A percentile compares a stretch with the other conserved stretches of the same genome.
Evolutionary conservation across 306 rosid species (phyloP).

Genomic region (Sesbania bispinosa): DNA sequence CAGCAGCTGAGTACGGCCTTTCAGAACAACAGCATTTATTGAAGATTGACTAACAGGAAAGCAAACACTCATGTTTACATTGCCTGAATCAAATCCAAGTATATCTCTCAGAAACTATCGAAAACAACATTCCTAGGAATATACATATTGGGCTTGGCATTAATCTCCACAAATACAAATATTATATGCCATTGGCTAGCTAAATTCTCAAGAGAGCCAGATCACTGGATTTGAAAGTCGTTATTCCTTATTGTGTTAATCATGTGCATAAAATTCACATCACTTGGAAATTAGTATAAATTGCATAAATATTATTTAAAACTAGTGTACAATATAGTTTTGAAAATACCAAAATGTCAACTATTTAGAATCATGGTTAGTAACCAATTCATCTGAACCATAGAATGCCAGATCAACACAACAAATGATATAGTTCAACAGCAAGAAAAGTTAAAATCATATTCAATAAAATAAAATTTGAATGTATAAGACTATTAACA

Average conservation of each 20-base stretch:
- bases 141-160: not conserved
- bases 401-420: not conserved
- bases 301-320: conserved; percentile 8
- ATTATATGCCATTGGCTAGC: not conserved
- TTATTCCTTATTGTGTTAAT: not conserved
- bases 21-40: conserved; percentile 45
- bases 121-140: not conserved
- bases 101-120: conserved; percentile 24
- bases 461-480: not conserved
- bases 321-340: not conserved
- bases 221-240: not conserved
- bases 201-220: conserved; percentile 7
- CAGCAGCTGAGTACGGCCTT: conserved; percentile 41
- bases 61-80: conserved; percentile 49
- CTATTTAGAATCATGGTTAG: not conserved
- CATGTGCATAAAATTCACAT: conserved; percentile 16
- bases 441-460: not conserved
- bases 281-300: not conserved
- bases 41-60: conserved; percentile 43
- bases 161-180: not conserved
- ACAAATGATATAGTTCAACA: not conserved
- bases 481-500: not conserved
- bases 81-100: conserved; percentile 53
- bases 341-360: not conserved
- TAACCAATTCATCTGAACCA: not conserved